Evolutionary conservation across 495 filamentous ascomycete genomes (phyloP), one percentile per base, ranked within the genome.

Genomic region (Thozetella sp.): DNA sequence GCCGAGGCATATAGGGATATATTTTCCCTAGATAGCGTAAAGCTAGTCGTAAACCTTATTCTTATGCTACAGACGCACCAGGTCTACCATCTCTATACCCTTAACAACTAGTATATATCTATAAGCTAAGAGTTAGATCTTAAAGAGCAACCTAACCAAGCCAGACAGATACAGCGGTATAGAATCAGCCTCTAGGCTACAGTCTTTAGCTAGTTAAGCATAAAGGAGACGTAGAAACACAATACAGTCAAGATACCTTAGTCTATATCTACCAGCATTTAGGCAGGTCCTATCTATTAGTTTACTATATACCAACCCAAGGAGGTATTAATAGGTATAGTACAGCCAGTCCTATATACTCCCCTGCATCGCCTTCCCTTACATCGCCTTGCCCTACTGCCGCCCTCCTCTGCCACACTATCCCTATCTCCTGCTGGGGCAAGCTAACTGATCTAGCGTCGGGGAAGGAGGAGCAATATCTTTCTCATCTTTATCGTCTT

Each of bases 41-140:
- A 79, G 67, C 20, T 61, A 59, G 53, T 66, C 48, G 59, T 79
- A 80, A 26, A 75, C 55, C 25, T 67, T 27, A 4, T 62, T 53
- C 56, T 80, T 68, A 54, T 76, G 67, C 26, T 60, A 58, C 11
- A 79, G 66, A 55, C 55, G 57, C 25, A 1, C 30, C 24, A 64
- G 25, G 52, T 60, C 22, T 34, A 2, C 24, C 2, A 24, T 17
- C 53, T 67, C 66, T 2, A 71, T 62, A 37, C 73, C 74, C 64
- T 84, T 84, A 15, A 74, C 78, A 15, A 78, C 75, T 56, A 82
- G 64, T 25, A 75, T 81, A 55, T 84, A 83, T 53, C 80, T 76
- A 56, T 82, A 64, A 11, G 77, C 74, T 55, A 68, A 71, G 25
- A 81, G 63, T 26, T 73, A 72, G 53, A 80, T 63, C 56, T 77